Percentiles rank a stretch among this genome's conserved stretches.
Evolutionary conservation across 2,329 filamentous ascomycete species (phyloP).

Genomic region (Ceratocystis eucalypticola): DNA sequence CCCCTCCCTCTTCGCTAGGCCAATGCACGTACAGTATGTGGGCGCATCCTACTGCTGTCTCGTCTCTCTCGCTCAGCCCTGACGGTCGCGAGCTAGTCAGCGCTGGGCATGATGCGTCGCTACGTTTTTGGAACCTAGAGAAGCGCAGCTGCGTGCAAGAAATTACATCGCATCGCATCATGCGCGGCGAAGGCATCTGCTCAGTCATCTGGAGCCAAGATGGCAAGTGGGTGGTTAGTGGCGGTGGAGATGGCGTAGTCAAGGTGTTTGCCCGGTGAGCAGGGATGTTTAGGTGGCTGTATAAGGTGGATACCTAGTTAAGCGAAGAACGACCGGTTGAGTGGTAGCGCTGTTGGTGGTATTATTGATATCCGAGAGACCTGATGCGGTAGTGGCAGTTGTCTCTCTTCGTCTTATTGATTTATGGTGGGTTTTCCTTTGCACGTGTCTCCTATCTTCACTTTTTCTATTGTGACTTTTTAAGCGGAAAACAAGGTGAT

Average conservation of each 20-base stretch:
- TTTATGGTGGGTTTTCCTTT: neutral
- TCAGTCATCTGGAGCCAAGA: slow-evolving; percentile 92
- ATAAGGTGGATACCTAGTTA: no score
- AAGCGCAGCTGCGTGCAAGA: slow-evolving; percentile 93
- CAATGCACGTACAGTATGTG: slow-evolving; percentile 99
- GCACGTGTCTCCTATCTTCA: neutral
- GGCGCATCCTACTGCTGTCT: slow-evolving; percentile 86
- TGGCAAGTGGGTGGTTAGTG: slow-evolving; percentile 85
- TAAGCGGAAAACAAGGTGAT: neutral
- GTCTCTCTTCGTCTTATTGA: neutral
- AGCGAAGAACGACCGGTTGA: neutral
- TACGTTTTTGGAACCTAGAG: slow-evolving; percentile 94
- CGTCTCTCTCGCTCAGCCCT: slow-evolving; percentile 77
- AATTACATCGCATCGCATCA: slow-evolving; percentile 80
- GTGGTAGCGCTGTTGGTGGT: neutral
- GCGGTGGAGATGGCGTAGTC: slow-evolving; percentile 86
- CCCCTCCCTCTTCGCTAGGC: slow-evolving; percentile 39
- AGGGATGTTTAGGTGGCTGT: neutral
- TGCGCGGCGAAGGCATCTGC: slow-evolving; percentile 93
- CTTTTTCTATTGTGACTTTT: neutral
- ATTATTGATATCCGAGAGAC: slow-evolving; percentile 6
- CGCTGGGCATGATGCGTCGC: slow-evolving; percentile 85
- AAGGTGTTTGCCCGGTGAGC: slow-evolving; percentile 66
- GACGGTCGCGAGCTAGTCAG: slow-evolving; percentile 91
- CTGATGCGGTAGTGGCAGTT: neutral